phyloP scores from a whole-genome alignment of 2,329 filamentous ascomycete genomes.

The Colletotrichum neosansevieriae region DNA sequence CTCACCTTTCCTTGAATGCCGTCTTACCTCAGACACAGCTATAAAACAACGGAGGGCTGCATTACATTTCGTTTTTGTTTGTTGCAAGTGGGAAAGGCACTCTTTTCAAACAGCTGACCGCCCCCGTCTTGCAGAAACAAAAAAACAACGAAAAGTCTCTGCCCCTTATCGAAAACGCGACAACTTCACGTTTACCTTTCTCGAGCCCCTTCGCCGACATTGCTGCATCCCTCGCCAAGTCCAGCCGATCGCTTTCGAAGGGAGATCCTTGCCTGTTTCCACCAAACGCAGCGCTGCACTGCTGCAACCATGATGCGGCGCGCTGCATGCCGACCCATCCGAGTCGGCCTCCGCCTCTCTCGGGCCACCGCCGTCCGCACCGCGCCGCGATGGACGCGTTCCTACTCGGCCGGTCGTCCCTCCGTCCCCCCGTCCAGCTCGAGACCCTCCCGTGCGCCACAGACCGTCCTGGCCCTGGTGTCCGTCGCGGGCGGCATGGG shows the following conservation, averaged over 20 bases:
- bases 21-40: slow-evolving; percentile 15
- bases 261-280: not conserved
- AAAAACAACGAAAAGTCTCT: not conserved
- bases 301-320: slow-evolving; percentile 26
- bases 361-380: not conserved
- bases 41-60: not conserved
- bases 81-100: not conserved
- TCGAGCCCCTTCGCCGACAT: not conserved
- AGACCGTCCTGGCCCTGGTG: not conserved
- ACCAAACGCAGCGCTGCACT: not conserved
- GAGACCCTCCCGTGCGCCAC: not conserved
- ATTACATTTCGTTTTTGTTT: not conserved
- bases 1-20: slow-evolving; percentile 2
- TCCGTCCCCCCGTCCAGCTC: not conserved
- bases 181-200: not conserved
- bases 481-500: not conserved
- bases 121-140: not conserved
- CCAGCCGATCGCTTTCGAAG: not conserved
- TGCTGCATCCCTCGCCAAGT: not conserved
- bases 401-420: slow-evolving; percentile 8
- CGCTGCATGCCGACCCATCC: slow-evolving; percentile 20
- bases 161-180: not conserved
- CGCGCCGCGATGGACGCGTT: slow-evolving; percentile 24
- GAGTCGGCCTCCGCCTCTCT: slow-evolving; percentile 4
- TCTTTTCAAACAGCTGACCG: slow-evolving; percentile 3